Conservation (phyloP, 352 stramenopile species). For the Lagenidium giganteum region DNA sequence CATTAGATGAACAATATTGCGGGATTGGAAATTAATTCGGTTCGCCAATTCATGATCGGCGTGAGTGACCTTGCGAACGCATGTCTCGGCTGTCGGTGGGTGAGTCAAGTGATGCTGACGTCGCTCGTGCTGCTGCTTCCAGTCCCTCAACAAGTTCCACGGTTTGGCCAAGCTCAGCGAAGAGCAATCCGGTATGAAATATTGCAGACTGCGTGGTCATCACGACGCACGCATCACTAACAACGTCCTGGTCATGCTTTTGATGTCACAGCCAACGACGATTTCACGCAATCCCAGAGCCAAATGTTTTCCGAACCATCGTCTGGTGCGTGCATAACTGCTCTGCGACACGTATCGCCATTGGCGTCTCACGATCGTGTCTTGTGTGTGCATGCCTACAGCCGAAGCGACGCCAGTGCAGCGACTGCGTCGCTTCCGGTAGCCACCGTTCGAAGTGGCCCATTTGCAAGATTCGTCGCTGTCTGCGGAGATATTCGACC, state of each 20-base stretch:
- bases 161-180: conserved; percentile 35
- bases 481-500: too few species aligned
- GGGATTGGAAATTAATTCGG: conserved; percentile 71
- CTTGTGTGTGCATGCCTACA: too few species aligned
- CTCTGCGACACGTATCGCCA: too few species aligned
- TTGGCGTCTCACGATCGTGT: too few species aligned
- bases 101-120: not conserved
- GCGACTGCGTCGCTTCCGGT: conserved; percentile 55
- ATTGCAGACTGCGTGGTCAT: conserved; percentile 22
- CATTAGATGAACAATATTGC: conserved; percentile 75
- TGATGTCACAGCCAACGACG: too few species aligned
- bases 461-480: too few species aligned
- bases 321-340: not conserved
- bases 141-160: conserved; percentile 72
- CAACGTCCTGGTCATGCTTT: too few species aligned
- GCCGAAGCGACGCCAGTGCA: conserved; percentile 25
- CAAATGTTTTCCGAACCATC: conserved; percentile 2
- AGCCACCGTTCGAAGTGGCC: too few species aligned
- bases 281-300: conserved; percentile 5
- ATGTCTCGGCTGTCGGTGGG: not conserved
- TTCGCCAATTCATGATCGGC: conserved; percentile 70
- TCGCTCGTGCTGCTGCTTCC: not conserved
- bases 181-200: too few species aligned
- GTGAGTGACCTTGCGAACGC: too few species aligned
- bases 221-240: not conserved